These are phyloP conservation scores for Salix caprea DNA, from an alignment of 345 rosid species.

Conservation along the genomic window DNA sequence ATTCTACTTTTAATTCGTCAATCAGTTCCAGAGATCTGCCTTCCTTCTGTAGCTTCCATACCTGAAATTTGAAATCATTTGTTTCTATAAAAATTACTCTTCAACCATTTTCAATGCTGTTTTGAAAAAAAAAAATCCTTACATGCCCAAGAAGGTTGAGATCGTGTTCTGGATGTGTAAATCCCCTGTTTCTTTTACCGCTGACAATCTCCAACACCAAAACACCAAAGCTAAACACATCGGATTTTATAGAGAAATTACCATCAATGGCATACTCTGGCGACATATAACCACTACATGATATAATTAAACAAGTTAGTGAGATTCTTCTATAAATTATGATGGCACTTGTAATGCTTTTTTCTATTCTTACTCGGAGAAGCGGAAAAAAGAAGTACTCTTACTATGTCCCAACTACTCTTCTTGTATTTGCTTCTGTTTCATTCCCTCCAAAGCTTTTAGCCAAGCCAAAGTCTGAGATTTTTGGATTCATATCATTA, in stretches of 20 bases:
- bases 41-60: constrained; percentile 30
- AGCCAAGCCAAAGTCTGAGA: constrained; percentile 19
- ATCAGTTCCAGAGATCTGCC: constrained; percentile 21
- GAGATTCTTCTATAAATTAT: background rate
- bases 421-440: constrained; percentile 10
- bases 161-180: background rate
- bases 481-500: constrained; percentile 13
- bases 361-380: background rate
- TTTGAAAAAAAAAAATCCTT: background rate
- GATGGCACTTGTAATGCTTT: background rate
- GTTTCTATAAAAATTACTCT: background rate
- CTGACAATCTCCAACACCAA: constrained; percentile 10
- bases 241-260: constrained; percentile 17
- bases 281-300: constrained; percentile 15
- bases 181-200: constrained; percentile 15
- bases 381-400: background rate
- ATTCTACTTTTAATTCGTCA: constrained; percentile 4
- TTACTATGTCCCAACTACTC: constrained; percentile 19
- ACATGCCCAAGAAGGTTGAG: constrained; percentile 20
- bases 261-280: constrained; percentile 19
- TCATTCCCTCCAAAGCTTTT: constrained; percentile 7
- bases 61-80: constrained; percentile 10
- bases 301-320: background rate
- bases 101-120: background rate
- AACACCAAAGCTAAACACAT: constrained; percentile 20